These are phyloP conservation scores for Lactuca saligna DNA, from an alignment of 129 eudicot genomes.

Conservation along the genomic window DNA sequence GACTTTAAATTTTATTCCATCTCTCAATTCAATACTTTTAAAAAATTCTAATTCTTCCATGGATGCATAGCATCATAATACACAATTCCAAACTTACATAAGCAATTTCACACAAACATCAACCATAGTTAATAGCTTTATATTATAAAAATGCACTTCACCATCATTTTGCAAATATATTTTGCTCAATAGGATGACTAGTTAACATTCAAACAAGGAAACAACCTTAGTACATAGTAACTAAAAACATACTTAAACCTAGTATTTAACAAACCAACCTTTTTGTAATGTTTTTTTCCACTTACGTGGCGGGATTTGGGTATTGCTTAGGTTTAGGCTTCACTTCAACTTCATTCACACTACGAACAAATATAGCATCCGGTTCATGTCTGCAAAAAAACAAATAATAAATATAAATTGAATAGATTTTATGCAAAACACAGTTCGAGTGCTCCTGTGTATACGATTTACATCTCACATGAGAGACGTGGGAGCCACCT, in stretches of 20 bases:
- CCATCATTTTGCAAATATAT: constrained; percentile 24
- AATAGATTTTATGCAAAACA: neutral
- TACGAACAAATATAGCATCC: constrained; percentile 79
- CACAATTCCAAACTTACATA: constrained; percentile 14
- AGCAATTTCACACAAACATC: constrained; percentile 21
- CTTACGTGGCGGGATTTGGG: constrained; percentile 67
- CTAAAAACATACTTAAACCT: constrained; percentile 6
- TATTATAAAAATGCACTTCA: constrained; percentile 23
- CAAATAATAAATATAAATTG: neutral
- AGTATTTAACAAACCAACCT: constrained; percentile 25
- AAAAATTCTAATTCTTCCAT: too few relatives aligned
- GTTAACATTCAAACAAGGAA: constrained; percentile 18
- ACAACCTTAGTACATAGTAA: neutral
- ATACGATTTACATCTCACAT: too few relatives aligned
- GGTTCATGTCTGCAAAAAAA: constrained; percentile 75
- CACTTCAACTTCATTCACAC: constrained; percentile 92
- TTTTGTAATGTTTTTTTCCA: constrained; percentile 22
- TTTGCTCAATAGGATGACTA: constrained; percentile 32
- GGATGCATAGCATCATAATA: neutral
- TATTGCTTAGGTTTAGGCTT: constrained; percentile 86
- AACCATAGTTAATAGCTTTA: constrained; percentile 1
- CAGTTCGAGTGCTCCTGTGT: too few relatives aligned
- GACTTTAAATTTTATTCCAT: too few relatives aligned
- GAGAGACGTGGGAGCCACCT: too few relatives aligned
- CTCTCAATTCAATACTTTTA: neutral